Evolutionary conservation across 768 basidiomycete species (phyloP), one percentile per base, ranked within the genome.

Genomic region (Termitomyces sp.): DNA sequence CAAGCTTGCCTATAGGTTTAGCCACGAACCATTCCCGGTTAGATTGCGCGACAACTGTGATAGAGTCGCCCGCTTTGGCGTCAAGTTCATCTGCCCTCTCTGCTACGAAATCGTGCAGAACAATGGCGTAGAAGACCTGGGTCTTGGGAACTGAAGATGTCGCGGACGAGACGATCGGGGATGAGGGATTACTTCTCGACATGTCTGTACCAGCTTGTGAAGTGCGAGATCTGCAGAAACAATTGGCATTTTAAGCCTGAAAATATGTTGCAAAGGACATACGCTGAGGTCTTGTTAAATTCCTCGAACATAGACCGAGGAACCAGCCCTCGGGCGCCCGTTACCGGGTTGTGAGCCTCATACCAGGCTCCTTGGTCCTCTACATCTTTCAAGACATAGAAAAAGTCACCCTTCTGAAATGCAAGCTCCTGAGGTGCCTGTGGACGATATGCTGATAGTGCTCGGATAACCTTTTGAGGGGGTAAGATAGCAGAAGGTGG

Each of bases 11-110:
- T 65, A 99, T 99, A 12, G 96, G 94, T 73, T 99, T 99, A 27
- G 97, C 97, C 47, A 99, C 97, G 71, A 98, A 98, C 97, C 97
- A 99, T 71, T 99, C 97, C 62, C 94, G 92, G 68, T 98, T 99
- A n/a, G 95, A 98, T 71, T 98, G 97, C 0, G 97, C 97, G 56
- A 98, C 97, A 59, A 99, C 93, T 17, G 95, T 90, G 68, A 99
- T 92, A 8, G 92, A 82, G 66, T 99, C 97, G 35, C 95, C 96
- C 0, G 87, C 83, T 66, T 90, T 94, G 1, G 96, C 96, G 59
- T 96, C 95, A 45, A 99, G 85, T 67, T 99, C 97, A 69, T 99
- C 97, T 4, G 92, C 83, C 44, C 97, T 84, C 71, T 99, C 97
- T n/a, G 97, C 95, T 12, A 77, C 70, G 64, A 99, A 99, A 66